phyloP scores from a whole-genome alignment of 306 rosid genomes.

The Albizia julibrissin region DNA sequence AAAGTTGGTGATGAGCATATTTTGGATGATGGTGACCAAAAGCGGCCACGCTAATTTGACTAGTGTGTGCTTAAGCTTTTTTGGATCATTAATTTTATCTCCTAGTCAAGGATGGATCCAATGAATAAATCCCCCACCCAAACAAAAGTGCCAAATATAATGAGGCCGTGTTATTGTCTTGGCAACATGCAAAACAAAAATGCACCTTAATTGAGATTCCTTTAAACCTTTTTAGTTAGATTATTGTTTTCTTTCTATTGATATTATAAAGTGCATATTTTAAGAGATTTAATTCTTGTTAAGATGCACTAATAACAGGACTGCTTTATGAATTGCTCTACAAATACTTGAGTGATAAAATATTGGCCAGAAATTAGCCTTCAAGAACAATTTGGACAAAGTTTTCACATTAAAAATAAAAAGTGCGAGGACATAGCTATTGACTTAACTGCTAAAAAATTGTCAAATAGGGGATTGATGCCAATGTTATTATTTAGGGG shows the following conservation, averaged over 20 bases:
- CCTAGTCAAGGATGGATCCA: constrained; percentile 22
- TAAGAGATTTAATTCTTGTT: neutral
- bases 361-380: neutral
- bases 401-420: neutral
- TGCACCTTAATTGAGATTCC: neutral
- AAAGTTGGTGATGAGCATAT: neutral
- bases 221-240: too few relatives aligned
- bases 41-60: constrained; percentile 27
- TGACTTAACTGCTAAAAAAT: neutral
- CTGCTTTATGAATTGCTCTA: too few relatives aligned
- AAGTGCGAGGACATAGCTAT: neutral
- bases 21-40: constrained; percentile 33
- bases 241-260: neutral
- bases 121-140: neutral
- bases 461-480: neutral
- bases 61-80: neutral
- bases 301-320: neutral
- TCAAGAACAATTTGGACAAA: neutral
- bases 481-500: neutral
- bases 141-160: neutral
- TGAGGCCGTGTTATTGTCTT: constrained; percentile 8
- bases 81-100: constrained; percentile 2
- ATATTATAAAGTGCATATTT: neutral
- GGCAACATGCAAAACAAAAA: neutral
- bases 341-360: neutral